Evolutionary conservation across 2,329 filamentous ascomycete genomes (phyloP).

Genomic region (Saccharata proteae): DNA sequence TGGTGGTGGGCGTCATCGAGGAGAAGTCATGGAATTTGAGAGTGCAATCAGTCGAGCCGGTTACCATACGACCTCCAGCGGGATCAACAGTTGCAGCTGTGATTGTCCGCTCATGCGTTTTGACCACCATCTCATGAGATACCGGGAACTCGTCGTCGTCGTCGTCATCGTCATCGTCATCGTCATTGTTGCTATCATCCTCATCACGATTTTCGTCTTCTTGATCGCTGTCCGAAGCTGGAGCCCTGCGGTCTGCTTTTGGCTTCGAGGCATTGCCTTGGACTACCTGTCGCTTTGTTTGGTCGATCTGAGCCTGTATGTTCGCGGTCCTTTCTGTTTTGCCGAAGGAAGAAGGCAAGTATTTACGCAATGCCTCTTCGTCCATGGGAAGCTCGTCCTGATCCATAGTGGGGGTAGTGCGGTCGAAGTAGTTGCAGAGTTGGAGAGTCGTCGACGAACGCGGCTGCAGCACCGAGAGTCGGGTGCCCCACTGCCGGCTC

Average conservation of each 20-base stretch:
- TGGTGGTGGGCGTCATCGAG: conserved; percentile 86
- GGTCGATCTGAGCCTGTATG: conserved; percentile 68
- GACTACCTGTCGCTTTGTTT: conserved; percentile 51
- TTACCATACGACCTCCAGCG: conserved; percentile 71
- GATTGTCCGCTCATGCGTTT: conserved; percentile 80
- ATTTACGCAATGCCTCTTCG: conserved; percentile 62
- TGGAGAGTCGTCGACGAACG: no score
- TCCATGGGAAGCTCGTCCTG: conserved; percentile 13
- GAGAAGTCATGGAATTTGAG: conserved; percentile 92
- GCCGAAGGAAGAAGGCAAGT: conserved; percentile 67
- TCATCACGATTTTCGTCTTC: conserved; percentile 17
- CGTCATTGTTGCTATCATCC: conserved; percentile 36
- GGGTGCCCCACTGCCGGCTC: no score
- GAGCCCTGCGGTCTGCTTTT: background rate
- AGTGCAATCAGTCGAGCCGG: conserved; percentile 83
- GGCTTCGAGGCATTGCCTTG: conserved; percentile 18
- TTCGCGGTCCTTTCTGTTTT: conserved; percentile 65
- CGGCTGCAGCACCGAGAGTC: no score
- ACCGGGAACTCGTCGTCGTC: conserved; percentile 84
- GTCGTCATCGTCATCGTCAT: conserved; percentile 49
- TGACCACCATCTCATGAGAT: conserved; percentile 84
- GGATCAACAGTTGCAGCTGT: conserved; percentile 77
- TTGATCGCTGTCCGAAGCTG: background rate
- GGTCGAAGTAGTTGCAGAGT: no score
- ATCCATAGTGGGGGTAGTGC: no score